These are phyloP conservation scores for Lotmaria passim DNA, from an alignment of 208 protist genomes.

Conservation along the genomic window DNA sequence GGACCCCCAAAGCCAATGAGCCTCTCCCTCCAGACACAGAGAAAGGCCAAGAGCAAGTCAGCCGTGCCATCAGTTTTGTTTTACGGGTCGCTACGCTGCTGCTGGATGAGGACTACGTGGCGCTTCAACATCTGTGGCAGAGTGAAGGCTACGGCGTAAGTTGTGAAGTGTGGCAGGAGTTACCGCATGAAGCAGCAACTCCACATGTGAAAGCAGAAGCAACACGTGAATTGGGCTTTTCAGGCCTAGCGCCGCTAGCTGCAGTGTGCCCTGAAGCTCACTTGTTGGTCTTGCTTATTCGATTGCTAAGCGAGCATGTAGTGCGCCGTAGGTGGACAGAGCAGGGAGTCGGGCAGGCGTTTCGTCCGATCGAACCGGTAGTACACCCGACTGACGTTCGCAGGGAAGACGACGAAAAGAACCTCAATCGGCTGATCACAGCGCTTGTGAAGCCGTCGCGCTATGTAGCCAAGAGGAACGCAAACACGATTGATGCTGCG, in stretches of 20 bases:
- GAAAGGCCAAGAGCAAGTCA: not conserved
- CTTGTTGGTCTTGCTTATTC: constrained; percentile 25
- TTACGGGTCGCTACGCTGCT: constrained; percentile 5
- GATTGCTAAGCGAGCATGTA: constrained; percentile 34
- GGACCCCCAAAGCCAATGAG: not conserved
- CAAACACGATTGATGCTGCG: not conserved
- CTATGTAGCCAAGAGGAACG: not conserved
- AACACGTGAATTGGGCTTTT: not conserved
- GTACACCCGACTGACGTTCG: not conserved
- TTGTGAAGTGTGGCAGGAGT: not conserved
- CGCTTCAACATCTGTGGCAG: constrained; percentile 1
- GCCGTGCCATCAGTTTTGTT: constrained; percentile 6
- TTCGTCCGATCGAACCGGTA: constrained; percentile 32
- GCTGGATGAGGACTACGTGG: constrained; percentile 21
- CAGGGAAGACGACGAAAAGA: not conserved
- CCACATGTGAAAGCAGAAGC: not conserved
- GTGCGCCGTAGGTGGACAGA: constrained; percentile 37
- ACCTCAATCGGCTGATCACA: constrained; percentile 5
- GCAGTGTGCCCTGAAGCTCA: constrained; percentile 3
- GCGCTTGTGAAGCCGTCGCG: not conserved
- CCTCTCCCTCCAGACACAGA: no score
- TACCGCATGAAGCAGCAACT: not conserved
- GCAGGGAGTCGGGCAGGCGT: constrained; percentile 22
- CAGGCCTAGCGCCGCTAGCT: not conserved
- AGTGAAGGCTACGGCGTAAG: constrained; percentile 1